These are phyloP conservation scores for Cupressus sempervirens DNA, from an alignment of 75 land plant genomes.

Conservation along the genomic window DNA sequence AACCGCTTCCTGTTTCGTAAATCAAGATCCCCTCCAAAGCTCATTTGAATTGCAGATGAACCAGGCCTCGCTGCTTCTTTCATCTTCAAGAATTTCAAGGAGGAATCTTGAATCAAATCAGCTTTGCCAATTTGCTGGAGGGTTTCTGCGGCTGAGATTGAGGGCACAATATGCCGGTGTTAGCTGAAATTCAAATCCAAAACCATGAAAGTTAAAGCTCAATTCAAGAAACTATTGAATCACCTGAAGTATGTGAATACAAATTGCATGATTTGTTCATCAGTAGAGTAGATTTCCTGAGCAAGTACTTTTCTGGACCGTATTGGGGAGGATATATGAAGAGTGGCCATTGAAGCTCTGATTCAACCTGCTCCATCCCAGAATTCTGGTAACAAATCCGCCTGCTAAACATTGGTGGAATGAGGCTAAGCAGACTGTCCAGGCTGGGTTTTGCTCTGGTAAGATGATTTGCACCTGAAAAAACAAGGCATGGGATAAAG, in stretches of 20 bases:
- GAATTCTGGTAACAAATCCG: too few species aligned
- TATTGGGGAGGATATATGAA: background rate
- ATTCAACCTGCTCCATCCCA: background rate
- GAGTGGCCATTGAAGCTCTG: background rate
- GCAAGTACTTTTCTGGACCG: slow-evolving; percentile 2
- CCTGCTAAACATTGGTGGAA: too few species aligned
- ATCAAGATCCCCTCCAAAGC: background rate
- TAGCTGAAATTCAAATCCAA: background rate
- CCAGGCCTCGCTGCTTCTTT: background rate
- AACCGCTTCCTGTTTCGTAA: background rate
- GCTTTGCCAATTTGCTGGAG: background rate
- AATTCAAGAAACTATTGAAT: background rate
- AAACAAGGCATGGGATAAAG: background rate
- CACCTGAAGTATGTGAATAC: background rate
- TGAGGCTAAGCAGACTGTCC: too few species aligned
- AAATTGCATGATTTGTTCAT: background rate
- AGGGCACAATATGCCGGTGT: too few species aligned
- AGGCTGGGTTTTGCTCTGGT: too few species aligned
- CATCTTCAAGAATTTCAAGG: background rate
- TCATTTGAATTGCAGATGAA: background rate
- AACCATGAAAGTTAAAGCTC: too few species aligned
- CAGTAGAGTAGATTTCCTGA: background rate
- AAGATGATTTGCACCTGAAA: background rate
- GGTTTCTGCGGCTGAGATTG: background rate
- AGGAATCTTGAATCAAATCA: background rate